A percentile compares a stretch with the other conserved stretches of the same genome.
Evolutionary conservation across 768 basidiomycete genomes (phyloP).

Genomic region (Lactarius akahatsu): DNA sequence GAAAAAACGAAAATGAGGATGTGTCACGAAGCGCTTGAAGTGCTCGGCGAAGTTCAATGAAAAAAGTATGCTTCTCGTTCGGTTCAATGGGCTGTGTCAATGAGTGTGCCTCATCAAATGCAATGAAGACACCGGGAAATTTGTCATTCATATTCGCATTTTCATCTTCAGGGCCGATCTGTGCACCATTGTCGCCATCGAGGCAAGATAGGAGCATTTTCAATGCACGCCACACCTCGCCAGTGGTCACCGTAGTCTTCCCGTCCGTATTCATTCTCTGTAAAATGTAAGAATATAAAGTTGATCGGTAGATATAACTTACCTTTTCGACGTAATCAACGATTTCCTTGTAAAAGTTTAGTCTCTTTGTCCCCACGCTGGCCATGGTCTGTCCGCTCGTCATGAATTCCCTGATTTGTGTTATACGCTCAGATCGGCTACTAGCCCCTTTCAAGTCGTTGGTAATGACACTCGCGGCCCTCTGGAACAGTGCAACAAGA

Average conservation of each 20-base stretch:
- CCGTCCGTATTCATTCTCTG: neutral
- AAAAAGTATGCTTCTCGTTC: neutral
- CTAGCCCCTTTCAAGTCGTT: neutral
- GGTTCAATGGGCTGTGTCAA: neutral
- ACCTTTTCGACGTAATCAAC: neutral
- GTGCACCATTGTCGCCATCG: neutral
- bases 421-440: neutral
- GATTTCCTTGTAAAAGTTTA: neutral
- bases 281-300: neutral
- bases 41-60: neutral
- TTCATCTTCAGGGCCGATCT: too few relatives aligned
- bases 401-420: neutral
- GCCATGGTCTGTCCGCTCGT: neutral
- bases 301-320: neutral
- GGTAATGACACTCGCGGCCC: neutral
- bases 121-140: neutral
- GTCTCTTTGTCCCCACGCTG: neutral
- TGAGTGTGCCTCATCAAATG: neutral
- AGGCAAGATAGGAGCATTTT: neutral
- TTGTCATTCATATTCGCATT: too few relatives aligned
- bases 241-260: neutral
- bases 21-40: neutral
- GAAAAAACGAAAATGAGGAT: neutral
- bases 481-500: too few relatives aligned
- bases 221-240: neutral